Evolutionary conservation across 768 basidiomycete genomes (phyloP), one percentile per base, ranked within the genome.

Genomic region (Erythrobasidium yunnanense): DNA sequence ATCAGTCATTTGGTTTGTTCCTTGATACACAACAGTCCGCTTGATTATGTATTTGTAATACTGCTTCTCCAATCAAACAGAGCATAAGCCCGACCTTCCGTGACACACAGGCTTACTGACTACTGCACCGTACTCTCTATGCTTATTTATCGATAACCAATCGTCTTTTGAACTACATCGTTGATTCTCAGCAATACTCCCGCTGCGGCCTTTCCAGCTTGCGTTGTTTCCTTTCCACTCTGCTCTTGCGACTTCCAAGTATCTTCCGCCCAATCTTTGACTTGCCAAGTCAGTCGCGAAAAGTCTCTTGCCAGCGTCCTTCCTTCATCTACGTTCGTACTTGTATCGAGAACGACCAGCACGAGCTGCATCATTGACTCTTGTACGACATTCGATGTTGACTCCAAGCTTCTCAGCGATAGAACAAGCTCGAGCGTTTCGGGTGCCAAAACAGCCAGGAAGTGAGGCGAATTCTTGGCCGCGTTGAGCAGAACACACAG

Each of bases 361-460:
- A 25, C 18, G 25, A 63, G 46, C 47, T 63, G 60, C 23, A 58
- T 23, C 62, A 58, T 27, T 25, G 38, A 34, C 11, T 30, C 47
- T 25, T 42, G 65, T 15, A 66, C 66, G 7, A 35, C 34, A 25
- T 57, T 45, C 18, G 25, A 42, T 5, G 57, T 56, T 17, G 35
- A 11, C 15, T 35, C 35, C 17, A 60, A 23, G n/a, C 66, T 56
- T 45, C 90, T 89, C 30, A 93, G 70, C 0, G 86, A 85, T 23
- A 91, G 77, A 0, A 89, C 89, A 22, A 97, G 79, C 72, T 93
- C 89, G 56, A 97, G 76, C 2, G 85, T 79, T 69, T 88, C 85
- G 0, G 91, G 90, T 1, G 85, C 87, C 54, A 95, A 78, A 8
- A 93, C 79, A 5, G 84, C 80, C 47, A 90, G 78, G 85, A 87